phyloP scores from a whole-genome alignment of 148 eudicot genomes.

The Chenopodium album region DNA sequence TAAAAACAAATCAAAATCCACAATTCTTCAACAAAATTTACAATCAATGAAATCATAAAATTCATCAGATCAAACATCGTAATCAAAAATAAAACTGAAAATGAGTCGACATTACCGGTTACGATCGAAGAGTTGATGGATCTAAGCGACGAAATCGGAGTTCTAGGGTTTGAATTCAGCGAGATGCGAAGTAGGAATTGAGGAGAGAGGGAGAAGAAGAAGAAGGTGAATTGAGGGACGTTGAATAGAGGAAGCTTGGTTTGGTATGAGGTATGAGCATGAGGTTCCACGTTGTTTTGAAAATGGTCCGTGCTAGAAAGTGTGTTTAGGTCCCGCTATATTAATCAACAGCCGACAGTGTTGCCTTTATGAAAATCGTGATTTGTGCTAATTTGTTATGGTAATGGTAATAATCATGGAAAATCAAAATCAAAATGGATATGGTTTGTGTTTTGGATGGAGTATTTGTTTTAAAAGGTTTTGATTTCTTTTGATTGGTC shows the following conservation, averaged over 20 bases:
- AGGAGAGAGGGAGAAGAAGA: not conserved
- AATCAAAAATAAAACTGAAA: not conserved
- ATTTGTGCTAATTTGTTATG: too few species aligned
- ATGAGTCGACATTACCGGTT: not conserved
- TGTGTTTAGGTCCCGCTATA: too few species aligned
- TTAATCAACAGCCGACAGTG: too few species aligned
- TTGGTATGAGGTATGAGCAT: not conserved
- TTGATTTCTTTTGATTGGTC: too few species aligned
- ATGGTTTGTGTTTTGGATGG: too few species aligned
- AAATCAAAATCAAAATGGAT: too few species aligned
- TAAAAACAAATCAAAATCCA: slow-evolving; percentile 6
- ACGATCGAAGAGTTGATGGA: slow-evolving; percentile 14
- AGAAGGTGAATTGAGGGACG: not conserved
- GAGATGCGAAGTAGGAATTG: slow-evolving; percentile 8
- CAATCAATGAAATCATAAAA: not conserved
- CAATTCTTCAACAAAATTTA: not conserved
- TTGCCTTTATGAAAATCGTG: not conserved
- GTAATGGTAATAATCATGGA: too few species aligned
- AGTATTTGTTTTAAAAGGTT: too few species aligned
- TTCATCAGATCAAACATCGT: slow-evolving; percentile 16
- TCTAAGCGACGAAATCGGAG: slow-evolving; percentile 1
- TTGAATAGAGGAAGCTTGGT: not conserved
- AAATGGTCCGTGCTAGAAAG: too few species aligned
- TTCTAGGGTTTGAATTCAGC: slow-evolving; percentile 26
- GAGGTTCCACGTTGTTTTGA: too few species aligned